Conservation (phyloP, 2,329 filamentous ascomycete genomes). For the Arthroderma uncinatum region DNA sequence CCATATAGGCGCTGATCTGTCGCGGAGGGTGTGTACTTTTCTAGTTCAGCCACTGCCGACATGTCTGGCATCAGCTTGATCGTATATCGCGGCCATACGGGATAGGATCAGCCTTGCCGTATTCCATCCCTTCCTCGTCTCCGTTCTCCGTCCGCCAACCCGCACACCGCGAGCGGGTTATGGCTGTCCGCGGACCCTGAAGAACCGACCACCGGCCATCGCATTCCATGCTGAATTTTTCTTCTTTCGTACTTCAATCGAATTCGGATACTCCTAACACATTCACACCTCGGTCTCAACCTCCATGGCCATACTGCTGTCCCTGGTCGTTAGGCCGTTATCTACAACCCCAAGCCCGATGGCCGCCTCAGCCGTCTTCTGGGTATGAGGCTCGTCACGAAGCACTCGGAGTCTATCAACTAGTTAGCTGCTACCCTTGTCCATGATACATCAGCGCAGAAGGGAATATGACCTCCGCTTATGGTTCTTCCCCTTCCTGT, state of each 20-base stretch:
- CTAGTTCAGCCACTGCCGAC: not conserved
- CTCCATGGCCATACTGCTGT: slow-evolving; percentile 24
- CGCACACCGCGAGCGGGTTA: not conserved
- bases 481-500: slow-evolving; percentile 82
- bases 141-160: not conserved
- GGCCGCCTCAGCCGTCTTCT: slow-evolving; percentile 74
- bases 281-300: slow-evolving; percentile 19
- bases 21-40: not conserved
- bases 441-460: slow-evolving; percentile 11
- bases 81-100: not conserved
- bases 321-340: slow-evolving; percentile 43
- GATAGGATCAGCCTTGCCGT: not conserved
- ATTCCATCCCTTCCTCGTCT: not conserved
- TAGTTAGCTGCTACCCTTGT: not conserved
- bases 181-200: not conserved
- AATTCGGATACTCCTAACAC: not conserved
- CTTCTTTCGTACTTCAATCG: not conserved
- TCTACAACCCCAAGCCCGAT: slow-evolving; percentile 56
- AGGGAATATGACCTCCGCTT: slow-evolving; percentile 58
- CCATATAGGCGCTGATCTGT: not conserved
- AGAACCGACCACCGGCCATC: not conserved
- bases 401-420: slow-evolving; percentile 61
- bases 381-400: slow-evolving; percentile 72
- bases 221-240: not conserved
- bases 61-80: not conserved